Evolutionary conservation across 2,329 filamentous ascomycete species (phyloP).

Genomic region (Neofusicoccum kwambonambiense): DNA sequence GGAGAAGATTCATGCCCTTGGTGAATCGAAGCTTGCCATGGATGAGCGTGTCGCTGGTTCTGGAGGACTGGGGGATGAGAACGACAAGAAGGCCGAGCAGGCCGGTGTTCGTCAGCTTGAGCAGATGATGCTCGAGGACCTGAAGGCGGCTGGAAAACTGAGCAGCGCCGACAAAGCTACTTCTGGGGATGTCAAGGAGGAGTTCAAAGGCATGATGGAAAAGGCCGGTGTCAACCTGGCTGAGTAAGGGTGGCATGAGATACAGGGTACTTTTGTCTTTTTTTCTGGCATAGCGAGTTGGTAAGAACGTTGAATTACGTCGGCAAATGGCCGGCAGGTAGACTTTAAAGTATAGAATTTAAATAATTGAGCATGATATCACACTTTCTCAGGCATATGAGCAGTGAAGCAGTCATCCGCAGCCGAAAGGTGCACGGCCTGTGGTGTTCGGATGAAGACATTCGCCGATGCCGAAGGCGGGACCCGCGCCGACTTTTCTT

Average conservation of each 20-base stretch:
- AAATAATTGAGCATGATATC: not conserved
- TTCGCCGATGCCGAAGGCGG: not conserved
- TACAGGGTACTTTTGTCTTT: not conserved
- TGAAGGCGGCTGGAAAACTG: constrained; percentile 17
- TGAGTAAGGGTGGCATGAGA: not conserved
- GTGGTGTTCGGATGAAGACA: not conserved
- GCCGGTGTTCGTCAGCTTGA: constrained; percentile 32
- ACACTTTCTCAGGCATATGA: not conserved
- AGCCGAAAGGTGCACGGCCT: not conserved
- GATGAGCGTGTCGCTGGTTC: constrained; percentile 68
- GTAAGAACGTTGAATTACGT: not conserved
- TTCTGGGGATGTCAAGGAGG: constrained; percentile 27
- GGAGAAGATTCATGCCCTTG: constrained; percentile 87
- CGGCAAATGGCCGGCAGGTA: no score
- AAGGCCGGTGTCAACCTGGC: constrained; percentile 41
- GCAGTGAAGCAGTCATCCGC: no score
- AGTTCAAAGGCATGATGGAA: constrained; percentile 43
- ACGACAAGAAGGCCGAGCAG: not conserved
- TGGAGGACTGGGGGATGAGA: not conserved
- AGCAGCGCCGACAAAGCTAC: not conserved
- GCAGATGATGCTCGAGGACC: constrained; percentile 40
- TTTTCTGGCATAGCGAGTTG: not conserved
- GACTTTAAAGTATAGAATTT: no score
- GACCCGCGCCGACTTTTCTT: not conserved
- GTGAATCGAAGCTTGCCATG: constrained; percentile 87